A percentile compares a stretch with the other conserved stretches of the same genome.
Conservation (phyloP, 768 basidiomycete species). For the Butyriboletus loyo region DNA sequence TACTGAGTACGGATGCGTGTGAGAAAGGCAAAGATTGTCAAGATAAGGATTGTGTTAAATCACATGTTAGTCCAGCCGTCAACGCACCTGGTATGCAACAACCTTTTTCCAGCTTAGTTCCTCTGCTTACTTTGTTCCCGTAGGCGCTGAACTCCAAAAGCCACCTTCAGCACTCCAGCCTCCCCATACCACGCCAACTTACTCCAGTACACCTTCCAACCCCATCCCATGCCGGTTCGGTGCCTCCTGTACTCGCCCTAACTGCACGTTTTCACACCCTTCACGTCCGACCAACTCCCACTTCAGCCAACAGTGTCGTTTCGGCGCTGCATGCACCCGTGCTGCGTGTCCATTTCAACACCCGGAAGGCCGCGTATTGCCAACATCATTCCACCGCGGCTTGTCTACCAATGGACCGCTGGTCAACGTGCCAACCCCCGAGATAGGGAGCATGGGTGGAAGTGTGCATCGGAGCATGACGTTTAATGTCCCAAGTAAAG, state of each 20-base stretch:
- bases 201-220: constrained; percentile 24
- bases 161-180: constrained; percentile 38
- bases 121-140: constrained; percentile 11
- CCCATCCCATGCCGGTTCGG: constrained; percentile 65
- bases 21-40: constrained; percentile 86
- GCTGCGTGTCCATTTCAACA: constrained; percentile 88
- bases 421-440: constrained; percentile 59
- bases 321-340: constrained; percentile 82
- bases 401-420: constrained; percentile 57
- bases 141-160: constrained; percentile 32
- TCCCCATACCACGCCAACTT: constrained; percentile 29
- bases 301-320: constrained; percentile 65
- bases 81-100: constrained; percentile 51
- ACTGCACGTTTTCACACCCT: constrained; percentile 71
- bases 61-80: constrained; percentile 86
- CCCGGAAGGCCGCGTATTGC: constrained; percentile 80
- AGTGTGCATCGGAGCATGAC: constrained; percentile 70
- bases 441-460: constrained; percentile 62
- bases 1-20: constrained; percentile 91
- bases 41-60: constrained; percentile 91
- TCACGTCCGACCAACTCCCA: constrained; percentile 38
- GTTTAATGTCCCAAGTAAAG: constrained; percentile 49
- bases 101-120: background rate
- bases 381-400: constrained; percentile 78
- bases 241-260: constrained; percentile 62